A percentile compares a stretch with the other conserved stretches of the same genome.
Evolutionary conservation across 768 basidiomycete species (phyloP).

Genomic region (Termitomyces titanicus): DNA sequence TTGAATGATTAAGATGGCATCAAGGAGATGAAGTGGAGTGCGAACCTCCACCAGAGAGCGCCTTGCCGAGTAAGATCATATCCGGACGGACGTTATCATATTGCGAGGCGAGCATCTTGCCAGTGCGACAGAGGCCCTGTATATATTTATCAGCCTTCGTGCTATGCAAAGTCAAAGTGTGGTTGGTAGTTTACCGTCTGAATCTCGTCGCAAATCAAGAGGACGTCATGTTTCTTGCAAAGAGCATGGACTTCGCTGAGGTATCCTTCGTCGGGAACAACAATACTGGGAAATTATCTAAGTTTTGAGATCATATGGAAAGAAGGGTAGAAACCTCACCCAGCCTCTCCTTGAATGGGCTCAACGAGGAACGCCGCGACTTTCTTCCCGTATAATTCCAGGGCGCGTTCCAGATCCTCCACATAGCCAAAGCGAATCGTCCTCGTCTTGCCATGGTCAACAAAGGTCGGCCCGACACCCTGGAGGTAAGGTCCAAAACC

Average conservation of each 20-base stretch:
- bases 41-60: slow-evolving; percentile 90
- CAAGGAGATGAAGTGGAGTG: slow-evolving; percentile 11
- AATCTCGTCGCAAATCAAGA: slow-evolving; percentile 98
- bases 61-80: slow-evolving; percentile 91
- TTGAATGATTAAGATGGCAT: not conserved
- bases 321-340: slow-evolving; percentile 43
- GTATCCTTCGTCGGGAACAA: slow-evolving; percentile 89
- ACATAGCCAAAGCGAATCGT: slow-evolving; percentile 82
- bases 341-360: slow-evolving; percentile 99
- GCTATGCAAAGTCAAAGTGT: not conserved
- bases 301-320: no score
- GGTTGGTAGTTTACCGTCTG: slow-evolving; percentile 68
- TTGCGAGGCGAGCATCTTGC: slow-evolving; percentile 89
- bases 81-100: slow-evolving; percentile 89
- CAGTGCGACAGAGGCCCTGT: slow-evolving; percentile 88
- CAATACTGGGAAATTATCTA: slow-evolving; percentile 53
- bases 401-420: slow-evolving; percentile 76
- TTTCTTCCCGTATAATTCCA: slow-evolving; percentile 75
- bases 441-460: slow-evolving; percentile 46
- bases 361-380: slow-evolving; percentile 95
- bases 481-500: slow-evolving; percentile 92
- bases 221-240: slow-evolving; percentile 89
- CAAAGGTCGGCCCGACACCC: slow-evolving; percentile 77
- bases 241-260: slow-evolving; percentile 70
- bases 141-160: not conserved